These are phyloP conservation scores for Scytalidium sp. DNA, from an alignment of 2,329 filamentous ascomycete species.

Conservation along the genomic window DNA sequence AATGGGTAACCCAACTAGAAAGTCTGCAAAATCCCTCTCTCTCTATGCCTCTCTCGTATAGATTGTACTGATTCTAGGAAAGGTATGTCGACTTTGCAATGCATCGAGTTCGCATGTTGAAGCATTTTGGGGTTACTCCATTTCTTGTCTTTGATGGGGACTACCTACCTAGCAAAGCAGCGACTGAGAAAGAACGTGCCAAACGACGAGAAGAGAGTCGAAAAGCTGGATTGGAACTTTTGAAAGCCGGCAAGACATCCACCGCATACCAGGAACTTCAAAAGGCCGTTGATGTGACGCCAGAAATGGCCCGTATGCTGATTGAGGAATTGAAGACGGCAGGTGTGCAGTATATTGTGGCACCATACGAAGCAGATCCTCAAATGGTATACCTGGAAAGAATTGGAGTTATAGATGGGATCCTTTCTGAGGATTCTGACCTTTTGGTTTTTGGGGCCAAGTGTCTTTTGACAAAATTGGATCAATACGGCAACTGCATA, in stretches of 20 bases:
- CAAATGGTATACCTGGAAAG: conserved; percentile 92
- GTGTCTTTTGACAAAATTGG: conserved; percentile 86
- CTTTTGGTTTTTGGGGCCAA: conserved; percentile 92
- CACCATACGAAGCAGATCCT: conserved; percentile 96
- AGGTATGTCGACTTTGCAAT: conserved; percentile 91
- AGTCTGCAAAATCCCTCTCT: conserved; percentile 50
- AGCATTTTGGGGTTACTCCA: conserved; percentile 89
- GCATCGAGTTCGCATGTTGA: conserved; percentile 87
- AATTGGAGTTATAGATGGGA: conserved; percentile 78
- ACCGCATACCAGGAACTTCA: conserved; percentile 86
- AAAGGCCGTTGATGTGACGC: conserved; percentile 93
- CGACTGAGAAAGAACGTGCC: conserved; percentile 76
- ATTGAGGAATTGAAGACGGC: conserved; percentile 88
- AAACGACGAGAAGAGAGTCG: conserved; percentile 74
- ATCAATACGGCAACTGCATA: conserved; percentile 88
- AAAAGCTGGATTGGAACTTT: conserved; percentile 70
- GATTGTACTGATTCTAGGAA: conserved; percentile 13
- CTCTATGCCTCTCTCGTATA: conserved; percentile 4
- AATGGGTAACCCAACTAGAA: conserved; percentile 80
- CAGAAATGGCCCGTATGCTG: conserved; percentile 87
- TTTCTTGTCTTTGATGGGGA: conserved; percentile 97
- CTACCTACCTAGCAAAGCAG: conserved; percentile 87
- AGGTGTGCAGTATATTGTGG: conserved; percentile 83
- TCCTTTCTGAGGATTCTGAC: conserved; percentile 95
- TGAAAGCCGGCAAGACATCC: conserved; percentile 75